Evolutionary conservation across 2,329 filamentous ascomycete genomes (phyloP), one percentile per base, ranked within the genome.

Genomic region (Colletotrichum graminicola): DNA sequence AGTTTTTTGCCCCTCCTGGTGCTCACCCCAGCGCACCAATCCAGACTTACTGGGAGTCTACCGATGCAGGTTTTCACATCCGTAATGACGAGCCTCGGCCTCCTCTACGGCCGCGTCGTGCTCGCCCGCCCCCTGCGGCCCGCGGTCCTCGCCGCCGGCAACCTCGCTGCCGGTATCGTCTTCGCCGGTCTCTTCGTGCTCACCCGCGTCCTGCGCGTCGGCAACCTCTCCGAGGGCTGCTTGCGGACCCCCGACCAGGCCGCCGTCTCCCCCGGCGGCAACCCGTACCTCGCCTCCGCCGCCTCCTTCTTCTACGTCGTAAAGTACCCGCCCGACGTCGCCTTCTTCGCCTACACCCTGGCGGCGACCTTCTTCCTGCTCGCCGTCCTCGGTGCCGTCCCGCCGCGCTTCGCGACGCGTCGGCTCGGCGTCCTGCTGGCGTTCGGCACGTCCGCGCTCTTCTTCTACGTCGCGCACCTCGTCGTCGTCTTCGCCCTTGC

Each of bases 281-380:
- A 86, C 72, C 83, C 79, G 2, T 85, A 85, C 56, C 79, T 86
- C 21, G 78, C 75, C 5, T 85, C 83, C 0, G 74, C 76, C 1
- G 75, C 76, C 34, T 80, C 84, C 7, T 86, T 86, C 77, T 84
- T 86, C 75, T 86, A 85, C 77, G 74, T 85, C 54, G 76, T 81
- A 73, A 85, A 85, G 75, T 85, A 85, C 59, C 84, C 84, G 0
- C 84, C 84, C 5, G 84, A 86, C 71, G 78, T 85, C 5, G 83
- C 83, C 4, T 85, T 84, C 71, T 84, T 82, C 79, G 77, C 82
- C 4, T 82, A 80, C 45, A 82, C 82, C 14, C 77, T 85, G 56
- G 79, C 80, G 0, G 79, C 73, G 6, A 85, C 82, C 71, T 75
- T 85, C 0, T 71, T 83, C 3, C 75, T 85, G 0, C 78, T 86